phyloP scores from a whole-genome alignment of 306 rosid genomes.

The Prunus persica region Prunus_persica_NCBIv2 NC_034014.1:6994001-6994500 shows the following conservation, averaged over 20 bases:
- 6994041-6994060: conserved; percentile 25
- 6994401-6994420: conserved; percentile 66
- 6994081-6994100: conserved; percentile 7
- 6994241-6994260: conserved; percentile 12
- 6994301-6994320: conserved; percentile 44
- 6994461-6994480: conserved; percentile 70
- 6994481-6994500: conserved; percentile 56
- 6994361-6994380: conserved; percentile 41
- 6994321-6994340: conserved; percentile 30
- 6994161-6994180: conserved; percentile 39
- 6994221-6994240: conserved; percentile 14
- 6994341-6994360: conserved; percentile 31
- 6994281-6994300: conserved; percentile 30
- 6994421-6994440: conserved; percentile 80
- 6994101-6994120: conserved; percentile 16
- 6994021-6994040: conserved; percentile 16
- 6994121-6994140: conserved; percentile 1
- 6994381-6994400: conserved; percentile 54
- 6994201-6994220: conserved; percentile 16
- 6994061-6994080: conserved; percentile 2
- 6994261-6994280: conserved; percentile 30
- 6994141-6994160: conserved; percentile 28
- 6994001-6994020: conserved; percentile 15
- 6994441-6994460: conserved; percentile 75
- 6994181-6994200: conserved; percentile 33